Percentiles rank a stretch among this genome's conserved stretches.
Evolutionary conservation across 2,329 filamentous ascomycete genomes (phyloP).

Genomic region (Ophiostoma himal-ulmi): DNA sequence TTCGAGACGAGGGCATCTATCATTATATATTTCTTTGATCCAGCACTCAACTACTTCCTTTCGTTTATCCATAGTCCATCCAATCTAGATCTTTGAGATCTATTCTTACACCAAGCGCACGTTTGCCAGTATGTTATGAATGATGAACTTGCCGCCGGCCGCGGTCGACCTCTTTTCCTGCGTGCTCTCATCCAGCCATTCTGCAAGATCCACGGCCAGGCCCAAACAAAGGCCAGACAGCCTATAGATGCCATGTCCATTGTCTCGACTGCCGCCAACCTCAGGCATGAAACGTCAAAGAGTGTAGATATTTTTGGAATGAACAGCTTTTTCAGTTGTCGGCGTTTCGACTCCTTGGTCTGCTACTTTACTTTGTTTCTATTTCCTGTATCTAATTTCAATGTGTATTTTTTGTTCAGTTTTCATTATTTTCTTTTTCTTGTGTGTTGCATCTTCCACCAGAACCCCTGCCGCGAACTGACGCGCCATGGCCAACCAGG

Average conservation of each 20-base stretch:
- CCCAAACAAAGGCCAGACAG: slow-evolving; percentile 17
- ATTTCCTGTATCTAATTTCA: too few relatives aligned
- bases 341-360: not conserved
- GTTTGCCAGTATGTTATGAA: not conserved
- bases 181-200: slow-evolving; percentile 17
- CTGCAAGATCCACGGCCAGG: not conserved
- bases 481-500: not conserved
- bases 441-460: not conserved
- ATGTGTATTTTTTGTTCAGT: not conserved
- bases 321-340: slow-evolving; percentile 8
- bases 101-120: not conserved
- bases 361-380: not conserved
- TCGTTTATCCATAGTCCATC: not conserved
- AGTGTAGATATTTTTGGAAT: slow-evolving; percentile 9
- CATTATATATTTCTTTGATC: not conserved
- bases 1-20: not conserved
- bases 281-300: not conserved
- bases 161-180: not conserved
- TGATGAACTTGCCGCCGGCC: slow-evolving; percentile 1
- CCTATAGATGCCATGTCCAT: not conserved
- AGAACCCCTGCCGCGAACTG: not conserved
- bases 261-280: not conserved
- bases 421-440: not conserved
- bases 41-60: too few relatives aligned
- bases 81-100: not conserved